A percentile compares a stretch with the other conserved stretches of the same genome.
These are phyloP conservation scores for Hypoxylon subgilvum DNA, from an alignment of 495 filamentous ascomycete genomes.

Conservation along the genomic window DNA sequence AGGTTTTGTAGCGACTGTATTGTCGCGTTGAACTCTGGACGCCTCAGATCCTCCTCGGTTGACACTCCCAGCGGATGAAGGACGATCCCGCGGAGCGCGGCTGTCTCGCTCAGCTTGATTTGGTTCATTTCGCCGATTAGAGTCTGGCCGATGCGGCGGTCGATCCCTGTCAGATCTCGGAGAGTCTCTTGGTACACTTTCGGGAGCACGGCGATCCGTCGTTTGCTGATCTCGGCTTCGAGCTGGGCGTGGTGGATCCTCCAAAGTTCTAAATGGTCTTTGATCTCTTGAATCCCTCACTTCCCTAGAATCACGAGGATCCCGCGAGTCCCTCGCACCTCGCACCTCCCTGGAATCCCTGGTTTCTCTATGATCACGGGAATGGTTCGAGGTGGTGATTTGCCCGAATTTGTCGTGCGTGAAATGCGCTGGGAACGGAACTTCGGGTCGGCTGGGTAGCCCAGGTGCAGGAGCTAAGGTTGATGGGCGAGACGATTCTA, in stretches of 20 bases:
- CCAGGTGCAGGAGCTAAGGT: conserved; percentile 48
- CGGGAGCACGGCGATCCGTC: conserved; percentile 41
- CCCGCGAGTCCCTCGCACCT: conserved; percentile 37
- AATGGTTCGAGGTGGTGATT: conserved; percentile 42
- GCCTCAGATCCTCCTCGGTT: conserved; percentile 44
- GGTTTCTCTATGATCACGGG: conserved; percentile 41
- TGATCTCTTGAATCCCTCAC: conserved; percentile 41
- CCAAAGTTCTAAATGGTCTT: conserved; percentile 41
- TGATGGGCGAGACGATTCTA: conserved; percentile 45
- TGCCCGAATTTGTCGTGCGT: conserved; percentile 48
- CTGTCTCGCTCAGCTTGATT: conserved; percentile 48
- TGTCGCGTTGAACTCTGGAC: conserved; percentile 42
- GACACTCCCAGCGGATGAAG: conserved; percentile 16
- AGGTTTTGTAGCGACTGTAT: conserved; percentile 32
- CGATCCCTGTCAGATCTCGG: conserved; percentile 42
- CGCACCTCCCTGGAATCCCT: conserved; percentile 45
- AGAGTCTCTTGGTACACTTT: conserved; percentile 34
- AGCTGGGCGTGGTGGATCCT: conserved; percentile 43
- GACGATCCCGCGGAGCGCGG: conserved; percentile 46
- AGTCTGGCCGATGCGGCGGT: conserved; percentile 43
- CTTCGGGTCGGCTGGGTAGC: conserved; percentile 54
- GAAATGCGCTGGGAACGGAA: conserved; percentile 48
- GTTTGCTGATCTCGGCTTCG: conserved; percentile 32
- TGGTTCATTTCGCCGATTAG: conserved; percentile 41
- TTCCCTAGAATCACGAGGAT: conserved; percentile 48